Evolutionary conservation across 179 eudicot species (phyloP).

Genomic region (Corrigiola litoralis): DNA sequence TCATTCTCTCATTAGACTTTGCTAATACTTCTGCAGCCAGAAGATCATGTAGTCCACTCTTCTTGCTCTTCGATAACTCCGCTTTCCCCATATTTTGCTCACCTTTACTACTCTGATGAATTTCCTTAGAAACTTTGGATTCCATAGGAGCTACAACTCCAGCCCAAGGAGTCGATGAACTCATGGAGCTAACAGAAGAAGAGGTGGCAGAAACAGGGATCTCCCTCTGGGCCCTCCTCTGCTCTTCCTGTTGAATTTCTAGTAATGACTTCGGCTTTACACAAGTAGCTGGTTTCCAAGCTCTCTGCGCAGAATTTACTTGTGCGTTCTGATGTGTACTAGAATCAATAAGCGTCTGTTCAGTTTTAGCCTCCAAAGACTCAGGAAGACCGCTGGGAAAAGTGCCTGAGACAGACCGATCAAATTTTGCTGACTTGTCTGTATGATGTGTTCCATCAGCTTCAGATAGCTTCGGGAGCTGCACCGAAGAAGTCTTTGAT

Average conservation of each 20-base stretch:
- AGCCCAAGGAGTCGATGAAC: slow-evolving; percentile 66
- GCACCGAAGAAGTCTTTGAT: slow-evolving; percentile 33
- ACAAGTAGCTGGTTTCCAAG: slow-evolving; percentile 90
- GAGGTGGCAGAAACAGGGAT: slow-evolving; percentile 38
- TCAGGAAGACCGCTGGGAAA: slow-evolving; percentile 19
- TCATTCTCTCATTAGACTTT: slow-evolving; percentile 44
- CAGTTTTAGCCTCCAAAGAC: slow-evolving; percentile 29
- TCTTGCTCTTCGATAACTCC: slow-evolving; percentile 48
- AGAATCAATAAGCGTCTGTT: slow-evolving; percentile 25
- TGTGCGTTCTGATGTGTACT: slow-evolving; percentile 25
- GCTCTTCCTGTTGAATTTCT: slow-evolving; percentile 96
- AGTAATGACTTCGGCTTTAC: slow-evolving; percentile 80
- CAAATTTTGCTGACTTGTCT: slow-evolving; percentile 25
- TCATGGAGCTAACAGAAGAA: slow-evolving; percentile 43
- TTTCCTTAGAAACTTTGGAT: slow-evolving; percentile 33
- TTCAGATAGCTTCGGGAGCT: slow-evolving; percentile 45
- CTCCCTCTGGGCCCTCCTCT: slow-evolving; percentile 49
- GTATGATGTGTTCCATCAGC: slow-evolving; percentile 20
- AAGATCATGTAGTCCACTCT: slow-evolving; percentile 72
- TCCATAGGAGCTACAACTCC: slow-evolving; percentile 53
- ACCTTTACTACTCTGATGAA: slow-evolving; percentile 15
- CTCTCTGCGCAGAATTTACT: slow-evolving; percentile 38
- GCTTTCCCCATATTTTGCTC: slow-evolving; percentile 29
- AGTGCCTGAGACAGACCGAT: slow-evolving; percentile 12
- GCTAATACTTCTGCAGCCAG: slow-evolving; percentile 55